A percentile compares a stretch with the other conserved stretches of the same genome.
These are phyloP conservation scores for Grosmannia huntii DNA, from an alignment of 2,329 filamentous ascomycete species.

Conservation along the genomic window DNA sequence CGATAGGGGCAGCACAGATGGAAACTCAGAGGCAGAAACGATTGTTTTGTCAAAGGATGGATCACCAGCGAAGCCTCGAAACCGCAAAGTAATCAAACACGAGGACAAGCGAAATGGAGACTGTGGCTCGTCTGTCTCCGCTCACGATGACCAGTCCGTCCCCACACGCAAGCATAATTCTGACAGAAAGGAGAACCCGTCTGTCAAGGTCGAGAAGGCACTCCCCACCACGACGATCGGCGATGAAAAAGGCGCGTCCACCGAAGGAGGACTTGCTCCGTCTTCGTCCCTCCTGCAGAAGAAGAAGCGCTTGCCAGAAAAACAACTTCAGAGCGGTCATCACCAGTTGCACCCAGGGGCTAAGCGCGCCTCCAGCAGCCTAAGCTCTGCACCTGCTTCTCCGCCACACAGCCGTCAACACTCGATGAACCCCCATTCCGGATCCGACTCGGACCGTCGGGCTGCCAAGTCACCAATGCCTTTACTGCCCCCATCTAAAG, in stretches of 20 bases:
- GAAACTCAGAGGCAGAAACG: slow-evolving; percentile 59
- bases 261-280: slow-evolving; percentile 17
- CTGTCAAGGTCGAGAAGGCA: slow-evolving; percentile 7
- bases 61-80: slow-evolving; percentile 43
- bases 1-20: slow-evolving; percentile 34
- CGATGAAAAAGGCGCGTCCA: background rate
- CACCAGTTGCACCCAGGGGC: background rate
- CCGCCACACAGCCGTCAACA: slow-evolving; percentile 30
- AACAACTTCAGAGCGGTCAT: slow-evolving; percentile 11
- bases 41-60: slow-evolving; percentile 56
- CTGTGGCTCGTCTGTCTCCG: slow-evolving; percentile 10
- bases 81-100: slow-evolving; percentile 49
- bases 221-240: slow-evolving; percentile 9
- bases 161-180: slow-evolving; percentile 5
- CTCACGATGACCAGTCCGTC: background rate
- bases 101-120: slow-evolving; percentile 50
- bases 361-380: slow-evolving; percentile 41
- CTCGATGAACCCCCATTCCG: slow-evolving; percentile 27
- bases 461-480: slow-evolving; percentile 27
- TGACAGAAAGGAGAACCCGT: slow-evolving; percentile 13
- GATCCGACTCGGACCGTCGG: slow-evolving; percentile 43
- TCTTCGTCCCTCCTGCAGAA: slow-evolving; percentile 25
- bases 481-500: slow-evolving; percentile 28
- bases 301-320: slow-evolving; percentile 36
- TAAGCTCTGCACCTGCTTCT: slow-evolving; percentile 47